Evolutionary conservation across 345 rosid species (phyloP), one percentile per base, ranked within the genome.

Genomic region (Clarkia xantiana): DNA sequence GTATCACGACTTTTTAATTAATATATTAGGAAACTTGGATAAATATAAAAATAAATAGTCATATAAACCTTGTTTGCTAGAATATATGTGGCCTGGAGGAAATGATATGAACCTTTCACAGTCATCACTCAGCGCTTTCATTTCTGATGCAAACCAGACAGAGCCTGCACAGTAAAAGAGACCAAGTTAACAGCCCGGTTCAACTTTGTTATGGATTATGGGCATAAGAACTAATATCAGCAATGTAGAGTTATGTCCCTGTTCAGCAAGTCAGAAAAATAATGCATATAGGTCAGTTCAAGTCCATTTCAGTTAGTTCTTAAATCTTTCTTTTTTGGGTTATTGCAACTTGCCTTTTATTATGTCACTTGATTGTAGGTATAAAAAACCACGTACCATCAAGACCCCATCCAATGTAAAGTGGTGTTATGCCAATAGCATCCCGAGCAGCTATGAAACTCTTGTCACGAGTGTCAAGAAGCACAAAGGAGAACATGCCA

Each of bases 381-480:
- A 41, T 18, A 53, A 43, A 12, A 17, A 25, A 14, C n/a, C 18
- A 16, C 54, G 40, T 76, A 84, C 94, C 98, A 49, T 91, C 96
- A 49, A 81, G 69, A 22, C 96, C 94, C 98, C 98, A 91, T 47
- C 98, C 98, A 29, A 91, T 71, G 52, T 86, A 91, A 56, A 91
- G 90, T 25, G 98, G 74, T 54, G 98, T 91, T 59, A 91, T 83
- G 19, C 98, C 98, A 36, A 86, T 61, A 47, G 94, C 98, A 55
- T 91, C 98, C 13, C 98, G 94, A 6, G 96, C 96, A 57, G 69
- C 98, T 54, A 91, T 78, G 73, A 73, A 91, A 55, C 87, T 86
- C 55, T 78, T 84, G 59, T 86, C 90, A 0, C 90, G 73, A 6
- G 90, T 84, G 58, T 91, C 93, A 57, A 84, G 58, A 63, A 91